phyloP scores from a whole-genome alignment of 768 basidiomycete genomes.

The Macrolepiota fuliginosa region DNA sequence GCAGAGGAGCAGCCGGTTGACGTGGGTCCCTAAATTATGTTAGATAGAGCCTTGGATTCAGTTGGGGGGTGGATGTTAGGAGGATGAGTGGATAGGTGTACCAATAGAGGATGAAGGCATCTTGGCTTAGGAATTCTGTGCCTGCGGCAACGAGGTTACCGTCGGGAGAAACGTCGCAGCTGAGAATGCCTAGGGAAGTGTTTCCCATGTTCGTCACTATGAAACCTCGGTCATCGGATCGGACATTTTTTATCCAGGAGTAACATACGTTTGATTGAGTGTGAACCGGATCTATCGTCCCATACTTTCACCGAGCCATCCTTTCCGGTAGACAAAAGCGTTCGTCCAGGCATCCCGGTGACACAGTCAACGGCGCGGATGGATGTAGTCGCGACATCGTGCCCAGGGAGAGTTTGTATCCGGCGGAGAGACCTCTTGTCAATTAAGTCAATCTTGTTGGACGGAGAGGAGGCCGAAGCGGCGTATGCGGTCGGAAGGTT shows the following conservation, averaged over 20 bases:
- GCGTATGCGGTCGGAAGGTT: constrained; percentile 43
- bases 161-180: constrained; percentile 67
- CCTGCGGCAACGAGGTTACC: constrained; percentile 79
- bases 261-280: constrained; percentile 59
- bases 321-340: constrained; percentile 63
- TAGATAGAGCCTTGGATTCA: not conserved
- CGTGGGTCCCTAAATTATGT: constrained; percentile 70
- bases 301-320: constrained; percentile 73
- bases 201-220: constrained; percentile 48
- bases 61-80: not conserved
- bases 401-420: constrained; percentile 51
- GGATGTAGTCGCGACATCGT: constrained; percentile 54
- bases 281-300: constrained; percentile 61
- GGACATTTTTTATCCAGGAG: constrained; percentile 10
- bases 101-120: constrained; percentile 87
- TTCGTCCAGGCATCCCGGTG: constrained; percentile 37
- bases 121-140: constrained; percentile 76
- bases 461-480: constrained; percentile 57
- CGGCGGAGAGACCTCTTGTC: constrained; percentile 54
- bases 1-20: constrained; percentile 64
- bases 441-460: constrained; percentile 67
- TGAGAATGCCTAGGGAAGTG: constrained; percentile 44
- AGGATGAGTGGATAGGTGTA: constrained; percentile 23
- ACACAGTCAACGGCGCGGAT: constrained; percentile 44
- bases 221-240: constrained; percentile 38